Evolutionary conservation across 257 asterid genomes (phyloP), one percentile per base, ranked within the genome.

Genomic region (Solanum ossicruentum): DNA sequence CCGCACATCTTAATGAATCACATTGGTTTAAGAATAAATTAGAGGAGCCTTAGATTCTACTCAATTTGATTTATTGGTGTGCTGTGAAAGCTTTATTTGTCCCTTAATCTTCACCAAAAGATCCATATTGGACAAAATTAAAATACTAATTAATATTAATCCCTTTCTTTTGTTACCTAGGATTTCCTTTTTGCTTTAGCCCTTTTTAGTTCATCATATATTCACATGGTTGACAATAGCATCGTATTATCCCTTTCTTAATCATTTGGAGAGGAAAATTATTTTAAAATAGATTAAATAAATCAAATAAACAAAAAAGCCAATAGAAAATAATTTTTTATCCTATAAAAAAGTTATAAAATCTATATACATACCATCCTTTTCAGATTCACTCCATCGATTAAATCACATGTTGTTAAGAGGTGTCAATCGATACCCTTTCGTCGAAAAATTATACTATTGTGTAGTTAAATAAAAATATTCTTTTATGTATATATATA

Each of bases 151-250:
- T 16, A 67, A 8, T 32, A 36, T 13, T 66, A 66, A 67, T 16
- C 43, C 47, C 84, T 21, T 81, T 9, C 52, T 63, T 85, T 60
- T 10, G 58, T 20, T 66, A 71, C 88, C 85, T 88, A 83, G 90
- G 87, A 90, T 86, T 79, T 82, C 72, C 84, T 87, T 82, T 89
- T 87, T 75, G 70, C 73, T 80, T 90, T 88, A 7, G 55, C 60
- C 82, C 63, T 73, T 87, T 84, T 69, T 26, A 57, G 8, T 70
- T 17, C 66, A 21, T 16, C 18, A 41, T 17, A 66, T 43, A 49
- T 81, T 41, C 57, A 17, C 77, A 61, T 61, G 77, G n/a, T 51
- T 16, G 43, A 52, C 26, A 79, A 23, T 54, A 49, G 8, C 67
- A 28, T 79, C 23, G 28, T 61, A 61, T 60, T 12, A 26, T 28